Evolutionary conservation across 768 basidiomycete species (phyloP).

Genomic region (Leccinum longicurvipes): DNA sequence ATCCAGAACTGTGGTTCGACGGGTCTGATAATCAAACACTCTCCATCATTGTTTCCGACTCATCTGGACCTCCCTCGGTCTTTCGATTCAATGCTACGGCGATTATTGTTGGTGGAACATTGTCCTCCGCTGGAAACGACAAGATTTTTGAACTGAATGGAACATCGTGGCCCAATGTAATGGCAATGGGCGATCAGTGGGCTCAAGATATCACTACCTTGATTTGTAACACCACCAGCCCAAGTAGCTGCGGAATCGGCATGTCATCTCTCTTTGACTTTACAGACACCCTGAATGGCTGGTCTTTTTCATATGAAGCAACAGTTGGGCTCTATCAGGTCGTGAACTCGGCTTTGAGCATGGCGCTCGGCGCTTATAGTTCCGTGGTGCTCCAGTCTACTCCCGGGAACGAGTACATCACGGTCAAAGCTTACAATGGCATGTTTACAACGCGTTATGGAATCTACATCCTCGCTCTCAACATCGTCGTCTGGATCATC

Average conservation of each 20-base stretch:
- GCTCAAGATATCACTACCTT: slow-evolving; percentile 15
- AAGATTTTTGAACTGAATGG: slow-evolving; percentile 12
- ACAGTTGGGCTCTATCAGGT: not conserved
- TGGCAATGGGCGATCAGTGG: slow-evolving; percentile 7
- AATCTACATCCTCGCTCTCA: slow-evolving; percentile 2
- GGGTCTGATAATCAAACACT: not conserved
- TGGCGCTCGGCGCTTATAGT: slow-evolving; percentile 10
- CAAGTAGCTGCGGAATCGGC: not conserved
- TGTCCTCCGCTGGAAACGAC: slow-evolving; percentile 4
- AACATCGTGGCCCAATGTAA: slow-evolving; percentile 10
- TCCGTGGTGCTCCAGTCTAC: not conserved
- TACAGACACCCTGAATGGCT: not conserved
- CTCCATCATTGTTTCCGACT: not conserved
- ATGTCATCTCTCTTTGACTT: slow-evolving; percentile 6
- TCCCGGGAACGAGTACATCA: not conserved
- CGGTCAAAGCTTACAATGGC: not conserved
- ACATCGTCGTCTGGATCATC: slow-evolving; percentile 8
- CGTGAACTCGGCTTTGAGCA: slow-evolving; percentile 3
- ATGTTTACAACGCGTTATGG: not conserved
- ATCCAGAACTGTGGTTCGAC: not conserved
- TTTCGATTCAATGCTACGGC: slow-evolving; percentile 9
- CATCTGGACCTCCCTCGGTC: not conserved
- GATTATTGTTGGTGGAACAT: slow-evolving; percentile 4
- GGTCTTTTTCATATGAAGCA: not conserved
- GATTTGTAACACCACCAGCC: slow-evolving; percentile 7